Evolutionary conservation across 106 monocot genomes (phyloP), one percentile per base, ranked within the genome.

Genomic region (Posidonia australis): DNA sequence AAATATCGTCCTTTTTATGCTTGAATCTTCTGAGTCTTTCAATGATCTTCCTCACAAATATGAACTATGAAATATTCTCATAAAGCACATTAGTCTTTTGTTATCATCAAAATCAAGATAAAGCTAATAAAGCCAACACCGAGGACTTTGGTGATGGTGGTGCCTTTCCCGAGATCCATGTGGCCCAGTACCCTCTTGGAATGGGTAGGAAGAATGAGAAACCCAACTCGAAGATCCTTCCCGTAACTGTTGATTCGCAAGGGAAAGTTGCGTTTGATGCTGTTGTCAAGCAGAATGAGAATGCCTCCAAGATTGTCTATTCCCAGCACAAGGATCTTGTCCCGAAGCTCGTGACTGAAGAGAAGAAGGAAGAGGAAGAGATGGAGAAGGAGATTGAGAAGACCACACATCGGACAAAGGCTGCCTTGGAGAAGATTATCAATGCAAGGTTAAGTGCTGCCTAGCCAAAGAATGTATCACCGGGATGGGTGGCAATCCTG

Each of bases 111-210:
- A n/a, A n/a, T n/a, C n/a, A n/a, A n/a, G n/a, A n/a, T n/a, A n/a
- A n/a, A n/a, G n/a, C n/a, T n/a, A n/a, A n/a, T n/a, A n/a, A n/a
- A n/a, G n/a, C n/a, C n/a, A n/a, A n/a, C n/a, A n/a, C 79, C 7
- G 98, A 91, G 49, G 98, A 98, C 66, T 98, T 91, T 55, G 98
- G 98, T 1, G 98, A 98, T 65, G 98, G 98, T 0, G 98, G 98
- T n/a, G 98, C 98, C 32, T 98, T 91, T 67, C 98, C 98, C 14
- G 98, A 98, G 73, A 91, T 98, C 62, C 90, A 87, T 61, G 87
- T 98, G 0, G 87, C 83, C 3, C 98, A 98, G 77, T 98, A 98
- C 49, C 90, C 98, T 11, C 79, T 90, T 23, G 84, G 82, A 32
- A 98, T 98, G 98, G 90, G 98, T 21, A 76, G 90, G 16, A 80